Conservation (phyloP, 2,329 filamentous ascomycete species). For the Cladosporium sp. region DNA sequence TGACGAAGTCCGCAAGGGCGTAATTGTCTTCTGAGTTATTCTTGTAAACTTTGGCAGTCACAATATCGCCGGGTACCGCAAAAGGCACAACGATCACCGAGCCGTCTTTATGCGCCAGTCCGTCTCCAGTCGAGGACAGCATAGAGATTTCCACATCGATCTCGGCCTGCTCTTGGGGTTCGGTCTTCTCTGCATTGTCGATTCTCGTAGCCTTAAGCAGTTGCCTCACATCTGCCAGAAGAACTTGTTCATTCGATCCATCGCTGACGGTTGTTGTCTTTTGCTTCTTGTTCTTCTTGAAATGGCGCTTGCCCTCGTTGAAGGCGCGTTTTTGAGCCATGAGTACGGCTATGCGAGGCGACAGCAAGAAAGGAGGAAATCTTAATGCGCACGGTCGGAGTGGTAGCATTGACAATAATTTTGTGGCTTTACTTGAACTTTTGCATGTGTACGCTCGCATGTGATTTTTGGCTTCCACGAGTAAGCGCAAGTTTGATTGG, state of each 20-base stretch:
- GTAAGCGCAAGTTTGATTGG: neutral
- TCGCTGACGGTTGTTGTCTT: constrained; percentile 41
- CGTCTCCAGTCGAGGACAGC: constrained; percentile 89
- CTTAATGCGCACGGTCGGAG: constrained; percentile 7
- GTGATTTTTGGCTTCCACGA: neutral
- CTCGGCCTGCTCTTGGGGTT: constrained; percentile 55
- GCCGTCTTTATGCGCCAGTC: constrained; percentile 66
- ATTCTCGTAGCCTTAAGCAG: constrained; percentile 35
- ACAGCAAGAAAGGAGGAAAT: neutral
- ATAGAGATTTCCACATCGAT: constrained; percentile 76
- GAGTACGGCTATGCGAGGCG: neutral
- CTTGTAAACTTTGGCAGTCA: constrained; percentile 72
- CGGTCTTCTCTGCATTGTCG: constrained; percentile 15
- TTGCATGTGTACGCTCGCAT: neutral
- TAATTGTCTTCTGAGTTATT: constrained; percentile 65
- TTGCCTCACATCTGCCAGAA: constrained; percentile 42
- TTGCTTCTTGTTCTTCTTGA: constrained; percentile 46
- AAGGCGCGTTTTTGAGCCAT: constrained; percentile 35
- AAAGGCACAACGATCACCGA: constrained; percentile 87
- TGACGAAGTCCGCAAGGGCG: constrained; percentile 76
- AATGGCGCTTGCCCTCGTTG: constrained; percentile 35
- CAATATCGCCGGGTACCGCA: constrained; percentile 75
- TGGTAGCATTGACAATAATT: constrained; percentile 4
- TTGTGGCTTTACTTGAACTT: constrained; percentile 5
- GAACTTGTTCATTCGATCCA: constrained; percentile 47